Base-by-base conservation (phyloP, 2,329 filamentous ascomycete species). In the Trichophyton simii region DNA sequence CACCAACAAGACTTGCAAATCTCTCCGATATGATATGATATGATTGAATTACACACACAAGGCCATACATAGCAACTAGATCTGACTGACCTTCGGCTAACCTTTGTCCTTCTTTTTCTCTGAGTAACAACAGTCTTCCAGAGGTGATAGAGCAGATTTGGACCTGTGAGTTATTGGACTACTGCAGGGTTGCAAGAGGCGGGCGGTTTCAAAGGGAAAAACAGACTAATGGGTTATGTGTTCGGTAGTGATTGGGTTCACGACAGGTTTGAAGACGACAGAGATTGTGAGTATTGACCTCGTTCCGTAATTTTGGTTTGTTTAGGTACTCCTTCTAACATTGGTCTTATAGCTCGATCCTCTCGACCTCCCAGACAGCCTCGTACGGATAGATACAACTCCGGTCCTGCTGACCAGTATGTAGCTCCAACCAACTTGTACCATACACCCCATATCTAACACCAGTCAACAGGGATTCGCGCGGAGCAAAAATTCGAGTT, bases 191-290 rank as follows among this genome's bases (percentile, higher is more conserved):
- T 38, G 34, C 34, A 38, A 38, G 11, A 38, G 11, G 34, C 2
- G 11, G 34, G 6, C 5, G 28, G 28, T 31, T 31, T 31, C 28
- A 38, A 11, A 22, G 22, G n/a, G 7, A 28, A 18, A 34, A 18
- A 3, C 20, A 20, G 15, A 55, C 52, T 55, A 55, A 48, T 6
- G 3, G 36, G 58, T 13, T 59, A 36, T 48, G 13, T 34, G 22
- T n/a, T 20, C 31, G 41, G 13, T 31, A 89, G 89, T 71, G 91
- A 95, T 79, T 96, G 91, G 91, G 89, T 96, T 68, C 91, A 96
- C 73, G 89, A 95, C 77, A 88, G 86, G 72, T 95, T 85, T 72
- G 88, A 94, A 73, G 88, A 89, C 70, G 82, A 86, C 72, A 81
- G 86, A 76, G 77, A 78, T 63, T 69, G 77, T 78, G 65, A 63